Base-by-base conservation (phyloP, 2,329 filamentous ascomycete genomes). In the Cryphonectria nitschkei region DNA sequence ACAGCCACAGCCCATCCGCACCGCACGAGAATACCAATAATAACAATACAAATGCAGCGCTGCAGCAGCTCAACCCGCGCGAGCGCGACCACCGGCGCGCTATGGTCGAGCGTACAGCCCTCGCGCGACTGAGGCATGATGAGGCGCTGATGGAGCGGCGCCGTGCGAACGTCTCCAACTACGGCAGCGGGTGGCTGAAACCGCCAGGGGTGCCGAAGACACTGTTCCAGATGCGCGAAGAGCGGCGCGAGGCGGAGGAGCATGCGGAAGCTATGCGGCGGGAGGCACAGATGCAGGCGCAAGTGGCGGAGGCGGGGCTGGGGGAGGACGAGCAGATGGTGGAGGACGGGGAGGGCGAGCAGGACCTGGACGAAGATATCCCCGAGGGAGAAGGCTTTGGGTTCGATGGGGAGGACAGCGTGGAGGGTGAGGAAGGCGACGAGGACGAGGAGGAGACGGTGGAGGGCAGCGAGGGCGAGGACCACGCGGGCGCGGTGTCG, bases 161-260 rank as follows among this genome's bases (percentile, higher is more conserved):
- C 63, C 94, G 95, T 77, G 83, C 89, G 64, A 94, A 95, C 75
- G 92, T 98, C 41, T 89, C 92, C 64, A 93, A 94, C 77, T 98
- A 97, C 78, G 96, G 96, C 72, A 92, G 91, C 74, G 88, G 88
- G 61, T 99, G 96, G 96, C 90, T 99, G 69, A 93, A 92, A 71
- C 96, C 96, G 0, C 94, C 94, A 0, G 96, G 95, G 9, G 87
- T 97, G 69, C 80, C 89, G 70, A 99, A 98, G 85, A 97, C 95
- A 0, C 89, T 97, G 72, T 91, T 97, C 78, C 94, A 97, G 73
- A 89, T 94, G 82, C 91, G 92, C 58, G 96, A 99, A 81, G 96
- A 99, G 83, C 90, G 91, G 75, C 88, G 92, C 14, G 96, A 99
- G 83, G 88, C 93, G 69, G 92, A 95, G 78, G 96, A 99, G 80